Conservation (phyloP, 805 yeast species). For the Candida andamanensis region DNA sequence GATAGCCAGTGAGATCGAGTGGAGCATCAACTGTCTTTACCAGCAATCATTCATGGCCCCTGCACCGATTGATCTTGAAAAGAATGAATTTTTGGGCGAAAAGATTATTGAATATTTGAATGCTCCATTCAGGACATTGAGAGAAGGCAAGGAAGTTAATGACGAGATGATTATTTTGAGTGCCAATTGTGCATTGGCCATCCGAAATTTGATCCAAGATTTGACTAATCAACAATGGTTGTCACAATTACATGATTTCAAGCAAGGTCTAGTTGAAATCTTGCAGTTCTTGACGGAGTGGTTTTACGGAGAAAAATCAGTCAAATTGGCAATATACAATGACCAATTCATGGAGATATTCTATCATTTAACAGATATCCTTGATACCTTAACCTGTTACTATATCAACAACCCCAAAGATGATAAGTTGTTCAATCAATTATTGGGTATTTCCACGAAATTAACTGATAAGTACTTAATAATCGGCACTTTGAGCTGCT, state of each 20-base stretch:
- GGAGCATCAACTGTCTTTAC: slow-evolving; percentile 58
- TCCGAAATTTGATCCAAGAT: slow-evolving; percentile 83
- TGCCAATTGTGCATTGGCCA: slow-evolving; percentile 52
- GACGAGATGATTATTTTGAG: slow-evolving; percentile 21
- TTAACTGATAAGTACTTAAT: slow-evolving; percentile 66
- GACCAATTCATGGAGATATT: slow-evolving; percentile 52
- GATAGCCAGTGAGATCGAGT: slow-evolving; percentile 60
- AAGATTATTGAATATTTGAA: slow-evolving; percentile 34
- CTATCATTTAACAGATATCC: slow-evolving; percentile 67
- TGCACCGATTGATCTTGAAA: slow-evolving; percentile 43
- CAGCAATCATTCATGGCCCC: slow-evolving; percentile 48
- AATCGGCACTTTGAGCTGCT: slow-evolving; percentile 65
- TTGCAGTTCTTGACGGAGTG: slow-evolving; percentile 36
- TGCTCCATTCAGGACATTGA: slow-evolving; percentile 24
- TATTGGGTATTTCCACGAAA: slow-evolving; percentile 46
- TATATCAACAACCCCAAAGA: slow-evolving; percentile 68
- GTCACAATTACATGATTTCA: slow-evolving; percentile 48
- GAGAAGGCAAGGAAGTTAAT: slow-evolving; percentile 15
- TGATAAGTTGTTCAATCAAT: slow-evolving; percentile 58
- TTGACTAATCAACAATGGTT: slow-evolving; percentile 74
- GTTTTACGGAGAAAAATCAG: slow-evolving; percentile 16
- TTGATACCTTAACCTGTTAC: slow-evolving; percentile 81
- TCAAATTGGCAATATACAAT: slow-evolving; percentile 17
- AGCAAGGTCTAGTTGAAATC: slow-evolving; percentile 40
- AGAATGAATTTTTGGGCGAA: slow-evolving; percentile 38